Base-by-base conservation (phyloP, 495 filamentous ascomycete species). In the Penicillium pulvis region DNA sequence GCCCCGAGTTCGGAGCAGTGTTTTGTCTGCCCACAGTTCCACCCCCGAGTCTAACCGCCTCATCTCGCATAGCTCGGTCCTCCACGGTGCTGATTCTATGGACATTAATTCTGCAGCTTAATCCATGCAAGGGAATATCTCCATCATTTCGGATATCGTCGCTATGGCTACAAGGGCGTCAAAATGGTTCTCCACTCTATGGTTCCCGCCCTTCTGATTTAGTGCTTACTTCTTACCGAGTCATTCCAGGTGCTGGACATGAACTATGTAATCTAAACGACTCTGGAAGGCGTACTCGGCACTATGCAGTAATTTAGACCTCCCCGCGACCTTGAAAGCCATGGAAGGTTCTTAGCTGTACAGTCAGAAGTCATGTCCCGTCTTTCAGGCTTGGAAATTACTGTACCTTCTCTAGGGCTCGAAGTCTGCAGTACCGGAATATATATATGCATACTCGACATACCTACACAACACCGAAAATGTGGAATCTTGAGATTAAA, bases 1-100 rank as follows among this genome's bases (percentile, higher is more conserved):
- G 30, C 46, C 66, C 67, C 67, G 59, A 67, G 39, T 49, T 63
- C 65, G 67, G 65, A 68, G 67, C 45, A 12, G 14, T 53, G 16
- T 8, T 1, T 23, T 45, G 49, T 56, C 59, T 58, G 35, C 50
- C 17, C 20, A 41, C 53, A 48, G 23, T 33, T 43, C 48, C 50
- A 51, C 9, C 20, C 20, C 64, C 67, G 67, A 41, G 51, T 43
- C 41, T 70, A 70, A 56, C 67, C 67, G 67, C 51, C 45, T n/a
- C 12, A 55, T n/a, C 28, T 55, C 51, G n/a, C 26, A 49, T 49
- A 49, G 11, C 46, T 49, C 46, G 26, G 46, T 26, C 42, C 11
- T 47, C 44, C 46, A 30, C 46, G 46, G 46, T 47, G 20, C 7
- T 28, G 9, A 11, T 47, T 47, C 6, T 14, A 11, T 47, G 19